Conservation (phyloP, 2,329 filamentous ascomycete genomes). For the Pseudocercospora fijiensis region DNA sequence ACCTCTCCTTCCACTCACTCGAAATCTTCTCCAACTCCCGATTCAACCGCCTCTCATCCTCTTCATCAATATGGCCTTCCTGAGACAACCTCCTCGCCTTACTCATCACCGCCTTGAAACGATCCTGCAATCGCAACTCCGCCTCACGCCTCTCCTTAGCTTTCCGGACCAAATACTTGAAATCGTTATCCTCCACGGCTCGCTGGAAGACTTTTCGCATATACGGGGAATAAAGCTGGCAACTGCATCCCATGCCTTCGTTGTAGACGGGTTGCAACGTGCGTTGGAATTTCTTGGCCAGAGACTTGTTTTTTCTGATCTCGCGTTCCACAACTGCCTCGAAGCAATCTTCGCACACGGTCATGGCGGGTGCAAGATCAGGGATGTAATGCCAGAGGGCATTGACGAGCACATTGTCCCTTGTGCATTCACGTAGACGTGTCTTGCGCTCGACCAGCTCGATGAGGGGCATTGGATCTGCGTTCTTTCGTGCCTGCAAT, state of each 20-base stretch:
- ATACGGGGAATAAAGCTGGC: conserved; percentile 75
- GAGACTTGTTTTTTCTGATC: conserved; percentile 52
- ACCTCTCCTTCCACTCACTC: conserved; percentile 52
- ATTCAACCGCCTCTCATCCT: conserved; percentile 60
- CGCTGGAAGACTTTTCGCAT: conserved; percentile 74
- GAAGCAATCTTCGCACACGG: conserved; percentile 85
- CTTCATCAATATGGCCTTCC: conserved; percentile 47
- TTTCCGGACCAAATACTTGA: conserved; percentile 62
- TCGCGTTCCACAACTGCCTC: conserved; percentile 73
- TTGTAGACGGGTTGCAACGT: conserved; percentile 57
- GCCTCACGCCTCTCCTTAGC: conserved; percentile 59
- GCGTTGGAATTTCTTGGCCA: conserved; percentile 66
- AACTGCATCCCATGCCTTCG: conserved; percentile 54
- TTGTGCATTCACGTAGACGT: conserved; percentile 61
- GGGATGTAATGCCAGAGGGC: conserved; percentile 76
- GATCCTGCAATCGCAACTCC: conserved; percentile 59
- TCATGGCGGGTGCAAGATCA: conserved; percentile 63
- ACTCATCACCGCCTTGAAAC: conserved; percentile 43
- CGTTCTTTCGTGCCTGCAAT: conserved; percentile 39
- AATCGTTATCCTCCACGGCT: conserved; percentile 66
- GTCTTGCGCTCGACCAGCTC: conserved; percentile 62
- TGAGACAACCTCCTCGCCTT: conserved; percentile 41
- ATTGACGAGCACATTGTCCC: conserved; percentile 61
- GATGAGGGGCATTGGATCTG: conserved; percentile 62
- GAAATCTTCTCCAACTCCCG: conserved; percentile 51